Evolutionary conservation across 2,329 filamentous ascomycete genomes (phyloP), one percentile per base, ranked within the genome.

Genomic region (Stachybotrys chartarum): DNA sequence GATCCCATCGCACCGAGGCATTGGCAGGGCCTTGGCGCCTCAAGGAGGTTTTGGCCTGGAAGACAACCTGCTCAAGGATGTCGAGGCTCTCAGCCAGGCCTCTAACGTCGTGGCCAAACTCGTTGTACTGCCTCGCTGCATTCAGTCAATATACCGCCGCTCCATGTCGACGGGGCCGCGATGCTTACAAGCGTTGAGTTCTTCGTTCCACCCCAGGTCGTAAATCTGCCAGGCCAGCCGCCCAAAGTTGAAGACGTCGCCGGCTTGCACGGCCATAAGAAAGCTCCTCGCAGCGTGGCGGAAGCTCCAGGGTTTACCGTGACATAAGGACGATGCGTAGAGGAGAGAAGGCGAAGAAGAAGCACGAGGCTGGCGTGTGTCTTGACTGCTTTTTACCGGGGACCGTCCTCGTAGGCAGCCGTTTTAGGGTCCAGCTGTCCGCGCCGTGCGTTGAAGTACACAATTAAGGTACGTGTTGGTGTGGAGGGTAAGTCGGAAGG

Each of bases 201-300:
- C 68, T 10, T 68, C 63, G 16, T 59, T 60, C 68, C 68, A 70
- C 42, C 68, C 68, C 32, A 60, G 64, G 12, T 55, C 61, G 52
- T 69, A 70, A 11, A 70, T 56, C 16, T 70, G 62, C 68, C 68
- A 70, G 47, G 68, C 68, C 51, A 70, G 51, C 51, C 60, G 60
- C 55, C 62, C 66, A 51, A 70, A 63, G 55, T 59, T 69, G 58
- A 70, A 58, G 42, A 70, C 47, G 54, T 70, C 68, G 55, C 68
- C 68, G 51, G 64, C 52, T 54, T 69, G 65, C 32, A 67, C 61
- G 63, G 62, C 59, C 64, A 66, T 65, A 42, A 42, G 35, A 42
- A 42, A 42, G 35, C 35, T 42, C 35, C 35, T 42, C 35, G 5
- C 35, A 14, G 35, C 14, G 35, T 6, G 24, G 35, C 35, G 35